phyloP scores from a whole-genome alignment of 179 eudicot genomes.

The Silene noctiflora region DNA sequence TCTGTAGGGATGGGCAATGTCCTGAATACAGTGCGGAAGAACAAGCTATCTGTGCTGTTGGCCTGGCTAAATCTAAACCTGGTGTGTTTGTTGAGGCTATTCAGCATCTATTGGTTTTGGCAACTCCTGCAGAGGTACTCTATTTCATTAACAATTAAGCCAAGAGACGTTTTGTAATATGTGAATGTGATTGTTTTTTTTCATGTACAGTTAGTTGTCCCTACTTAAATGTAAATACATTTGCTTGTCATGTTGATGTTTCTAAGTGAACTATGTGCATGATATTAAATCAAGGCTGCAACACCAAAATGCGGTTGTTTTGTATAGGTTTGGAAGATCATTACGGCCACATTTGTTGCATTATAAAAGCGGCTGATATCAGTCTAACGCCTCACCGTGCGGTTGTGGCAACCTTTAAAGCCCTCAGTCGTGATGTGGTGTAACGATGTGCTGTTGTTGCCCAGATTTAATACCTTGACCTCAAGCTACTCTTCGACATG shows the following conservation, averaged over 20 bases:
- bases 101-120: constrained; percentile 77
- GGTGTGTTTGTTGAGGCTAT: constrained; percentile 95
- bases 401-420: too few relatives aligned
- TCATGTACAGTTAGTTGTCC: not conserved
- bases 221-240: constrained; percentile 5
- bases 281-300: too few relatives aligned
- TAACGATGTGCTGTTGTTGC: too few relatives aligned
- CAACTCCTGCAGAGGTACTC: constrained; percentile 95
- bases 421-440: too few relatives aligned
- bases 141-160: constrained; percentile 1
- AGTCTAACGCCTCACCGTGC: too few relatives aligned
- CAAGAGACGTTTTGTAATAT: not conserved
- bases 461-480: too few relatives aligned
- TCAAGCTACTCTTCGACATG: too few relatives aligned
- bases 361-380: too few relatives aligned
- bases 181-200: not conserved
- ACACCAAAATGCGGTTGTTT: too few relatives aligned
- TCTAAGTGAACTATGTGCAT: not conserved
- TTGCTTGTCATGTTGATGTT: not conserved
- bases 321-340: too few relatives aligned
- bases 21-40: constrained; percentile 95
- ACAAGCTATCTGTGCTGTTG: constrained; percentile 98
- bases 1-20: constrained; percentile 92
- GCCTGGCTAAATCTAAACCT: constrained; percentile 78
- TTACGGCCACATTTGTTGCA: too few relatives aligned